A percentile compares a stretch with the other conserved stretches of the same genome.
Conservation (phyloP, 2,329 filamentous ascomycete genomes). For the Pyrenophora graminea region DNA sequence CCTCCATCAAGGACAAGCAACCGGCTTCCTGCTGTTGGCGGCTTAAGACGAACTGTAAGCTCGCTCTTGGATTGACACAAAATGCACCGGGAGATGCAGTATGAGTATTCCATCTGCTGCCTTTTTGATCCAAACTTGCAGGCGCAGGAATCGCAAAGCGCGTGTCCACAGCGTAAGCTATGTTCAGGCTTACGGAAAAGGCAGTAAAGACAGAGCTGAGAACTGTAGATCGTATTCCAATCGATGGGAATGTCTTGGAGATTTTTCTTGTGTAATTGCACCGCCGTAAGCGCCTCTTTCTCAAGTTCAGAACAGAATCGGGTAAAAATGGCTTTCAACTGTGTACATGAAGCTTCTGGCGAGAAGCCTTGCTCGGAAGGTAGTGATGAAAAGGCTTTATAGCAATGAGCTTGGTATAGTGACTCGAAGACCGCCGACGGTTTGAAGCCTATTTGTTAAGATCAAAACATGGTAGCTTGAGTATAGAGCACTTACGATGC, state of each 20-base stretch:
- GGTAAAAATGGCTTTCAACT: slow-evolving; percentile 2
- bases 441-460: slow-evolving; percentile 5
- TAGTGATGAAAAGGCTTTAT: slow-evolving; percentile 1
- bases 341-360: not conserved
- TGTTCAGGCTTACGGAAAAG: slow-evolving; percentile 15
- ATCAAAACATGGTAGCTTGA: not conserved
- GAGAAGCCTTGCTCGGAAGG: not conserved
- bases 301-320: slow-evolving; percentile 4
- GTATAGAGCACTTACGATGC: slow-evolving; percentile 16
- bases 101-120: slow-evolving; percentile 15
- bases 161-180: slow-evolving; percentile 13
- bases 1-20: slow-evolving; percentile 22
- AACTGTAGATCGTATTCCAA: slow-evolving; percentile 12
- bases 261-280: slow-evolving; percentile 9
- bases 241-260: slow-evolving; percentile 9
- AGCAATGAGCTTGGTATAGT: slow-evolving; percentile 7
- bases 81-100: slow-evolving; percentile 13
- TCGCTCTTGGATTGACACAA: slow-evolving; percentile 11
- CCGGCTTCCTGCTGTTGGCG: slow-evolving; percentile 12
- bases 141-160: slow-evolving; percentile 13
- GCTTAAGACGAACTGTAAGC: slow-evolving; percentile 15
- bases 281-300: not conserved
- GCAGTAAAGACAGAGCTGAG: slow-evolving; percentile 13
- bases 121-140: slow-evolving; percentile 9
- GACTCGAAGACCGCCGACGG: not conserved